Evolutionary conservation across 257 asterid species (phyloP).

Genomic region (Thymus mandschuricus): DNA sequence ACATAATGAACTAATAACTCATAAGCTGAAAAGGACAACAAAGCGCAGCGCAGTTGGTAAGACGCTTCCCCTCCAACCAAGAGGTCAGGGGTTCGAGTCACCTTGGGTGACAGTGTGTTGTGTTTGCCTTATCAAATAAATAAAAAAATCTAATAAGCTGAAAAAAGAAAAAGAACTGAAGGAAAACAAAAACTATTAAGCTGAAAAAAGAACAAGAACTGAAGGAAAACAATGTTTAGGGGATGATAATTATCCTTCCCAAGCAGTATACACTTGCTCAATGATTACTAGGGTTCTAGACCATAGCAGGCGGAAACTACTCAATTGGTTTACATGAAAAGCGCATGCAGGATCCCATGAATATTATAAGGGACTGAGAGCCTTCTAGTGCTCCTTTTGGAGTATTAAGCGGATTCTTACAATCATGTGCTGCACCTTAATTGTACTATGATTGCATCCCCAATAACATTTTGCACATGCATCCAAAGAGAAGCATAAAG

Average conservation of each 20-base stretch:
- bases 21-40: too few relatives aligned
- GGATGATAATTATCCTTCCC: neutral
- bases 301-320: neutral
- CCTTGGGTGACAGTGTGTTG: too few relatives aligned
- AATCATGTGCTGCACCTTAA: neutral
- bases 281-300: neutral
- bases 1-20: neutral
- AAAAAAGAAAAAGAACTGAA: too few relatives aligned
- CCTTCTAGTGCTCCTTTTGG: conserved; percentile 1
- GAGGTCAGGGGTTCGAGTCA: too few relatives aligned
- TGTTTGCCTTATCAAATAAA: too few relatives aligned
- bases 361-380: neutral
- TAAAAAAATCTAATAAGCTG: too few relatives aligned
- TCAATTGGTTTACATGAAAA: neutral
- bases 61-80: too few relatives aligned
- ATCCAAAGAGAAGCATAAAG: neutral
- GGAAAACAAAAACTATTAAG: too few relatives aligned
- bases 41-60: too few relatives aligned
- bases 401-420: neutral
- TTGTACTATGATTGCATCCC: neutral
- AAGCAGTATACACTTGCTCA: neutral
- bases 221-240: neutral
- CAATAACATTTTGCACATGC: neutral
- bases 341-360: neutral
- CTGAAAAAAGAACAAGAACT: neutral